Evolutionary conservation across 176 grass and related monocot genomes (phyloP), one percentile per base, ranked within the genome.

Genomic region (Melocanna baccifera): DNA sequence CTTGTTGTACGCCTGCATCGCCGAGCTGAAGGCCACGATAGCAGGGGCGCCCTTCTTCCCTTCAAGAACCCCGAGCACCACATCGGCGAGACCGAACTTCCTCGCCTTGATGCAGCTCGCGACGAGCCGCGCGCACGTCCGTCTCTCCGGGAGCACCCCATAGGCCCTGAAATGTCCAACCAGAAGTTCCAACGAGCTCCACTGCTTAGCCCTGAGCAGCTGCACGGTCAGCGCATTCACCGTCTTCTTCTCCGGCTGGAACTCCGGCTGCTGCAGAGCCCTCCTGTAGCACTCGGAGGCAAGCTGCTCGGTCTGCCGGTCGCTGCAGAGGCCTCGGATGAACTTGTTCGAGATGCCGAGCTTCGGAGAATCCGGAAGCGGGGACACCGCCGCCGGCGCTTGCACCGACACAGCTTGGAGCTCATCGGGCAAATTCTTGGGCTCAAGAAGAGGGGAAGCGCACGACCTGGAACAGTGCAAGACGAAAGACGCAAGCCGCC

Each of bases 1-100:
- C 87, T 83, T 91, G 93, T 94, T 98, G 89, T 95, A 95, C 76
- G 89, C 87, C 62, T 62, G 80, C 96, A 98, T 83, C 68, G 96
- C 96, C 0, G 89, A 84, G 73, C 77, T 47, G 84, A 95, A 98
- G 86, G 85, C 86, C 59, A 79, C 50, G 32, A 62, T 43, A 0
- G 89, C 91, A 47, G 81, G 8, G 40, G 63, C 77, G 2, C 84
- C 93, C 74, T 90, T 93, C 83, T 86, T 90, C n/a, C 37, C 76
- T 16, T 89, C 83, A 39, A 93, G 65, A 15, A 87, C 26, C 12
- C 80, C 76, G 18, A 98, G 89, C 85, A 93, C 42, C n/a, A 73
- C 66, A 10, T 98, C 89, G 9, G 90, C 88, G 53, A 98, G 88
- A 25, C 74, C 89, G 63, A 98, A 92, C 83, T 87, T 85, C 75